Evolutionary conservation across 306 rosid species (phyloP).

Genomic region (Benincasa hispida): DNA sequence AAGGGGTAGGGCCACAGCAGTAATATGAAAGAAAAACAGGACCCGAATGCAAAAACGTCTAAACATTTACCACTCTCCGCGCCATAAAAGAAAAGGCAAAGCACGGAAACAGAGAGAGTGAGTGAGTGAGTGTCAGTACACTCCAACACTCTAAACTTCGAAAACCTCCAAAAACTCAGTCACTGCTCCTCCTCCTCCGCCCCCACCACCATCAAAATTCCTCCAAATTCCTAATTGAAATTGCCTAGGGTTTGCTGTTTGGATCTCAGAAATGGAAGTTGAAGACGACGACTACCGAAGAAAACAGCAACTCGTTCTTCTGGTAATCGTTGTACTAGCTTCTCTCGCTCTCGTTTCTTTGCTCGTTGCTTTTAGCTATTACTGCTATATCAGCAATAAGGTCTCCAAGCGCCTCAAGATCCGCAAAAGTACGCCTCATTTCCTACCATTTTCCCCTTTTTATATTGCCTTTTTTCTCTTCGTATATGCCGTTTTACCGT

Average conservation of each 20-base stretch:
- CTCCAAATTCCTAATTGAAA: neutral
- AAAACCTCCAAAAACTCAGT: neutral
- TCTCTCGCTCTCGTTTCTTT: conserved; percentile 58
- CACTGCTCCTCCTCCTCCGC: neutral
- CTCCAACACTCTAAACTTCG: too few species aligned
- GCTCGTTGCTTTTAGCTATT: conserved; percentile 69
- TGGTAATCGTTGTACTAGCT: conserved; percentile 48
- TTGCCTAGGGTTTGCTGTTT: conserved; percentile 12
- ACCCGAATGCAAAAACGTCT: too few species aligned
- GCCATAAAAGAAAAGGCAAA: too few species aligned
- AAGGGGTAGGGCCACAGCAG: too few species aligned
- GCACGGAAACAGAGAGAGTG: too few species aligned
- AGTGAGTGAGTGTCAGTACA: too few species aligned
- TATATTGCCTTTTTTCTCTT: neutral
- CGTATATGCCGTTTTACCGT: neutral
- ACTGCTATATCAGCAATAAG: conserved; percentile 68
- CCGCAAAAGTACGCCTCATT: conserved; percentile 34
- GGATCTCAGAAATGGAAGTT: conserved; percentile 35
- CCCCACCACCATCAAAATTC: neutral
- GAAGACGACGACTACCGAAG: conserved; percentile 45
- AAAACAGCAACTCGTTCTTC: conserved; percentile 40
- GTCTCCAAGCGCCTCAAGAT: conserved; percentile 46
- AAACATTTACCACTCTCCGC: too few species aligned
- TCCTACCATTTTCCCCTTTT: neutral
- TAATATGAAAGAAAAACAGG: too few species aligned